These are phyloP conservation scores for Claviceps capensis DNA, from an alignment of 2,329 filamentous ascomycete genomes.

Conservation along the genomic window DNA sequence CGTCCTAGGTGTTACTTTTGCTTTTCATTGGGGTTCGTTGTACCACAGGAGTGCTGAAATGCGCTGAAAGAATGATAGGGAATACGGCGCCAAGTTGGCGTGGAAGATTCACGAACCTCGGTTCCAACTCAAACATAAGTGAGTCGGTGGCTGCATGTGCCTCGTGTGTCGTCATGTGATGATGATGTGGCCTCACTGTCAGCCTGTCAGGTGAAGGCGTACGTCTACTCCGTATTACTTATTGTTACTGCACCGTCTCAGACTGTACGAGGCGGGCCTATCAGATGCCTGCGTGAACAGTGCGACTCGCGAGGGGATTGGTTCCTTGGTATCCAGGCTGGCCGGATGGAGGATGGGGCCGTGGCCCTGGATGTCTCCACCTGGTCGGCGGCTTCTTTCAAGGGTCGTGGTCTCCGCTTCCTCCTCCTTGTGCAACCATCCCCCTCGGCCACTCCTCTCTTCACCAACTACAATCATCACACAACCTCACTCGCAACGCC, in stretches of 20 bases:
- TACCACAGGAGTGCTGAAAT: too few relatives aligned
- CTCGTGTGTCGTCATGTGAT: neutral
- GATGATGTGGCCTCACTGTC: neutral
- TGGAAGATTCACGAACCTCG: neutral
- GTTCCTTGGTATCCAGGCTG: neutral
- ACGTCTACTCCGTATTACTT: too few relatives aligned
- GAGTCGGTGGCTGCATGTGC: neutral
- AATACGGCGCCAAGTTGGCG: neutral
- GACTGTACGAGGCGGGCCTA: neutral
- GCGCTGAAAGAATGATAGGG: neutral
- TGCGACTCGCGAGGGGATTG: neutral
- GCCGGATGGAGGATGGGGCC: conserved; percentile 1
- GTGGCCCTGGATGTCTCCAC: neutral
- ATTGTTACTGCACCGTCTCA: neutral
- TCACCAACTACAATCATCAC: neutral
- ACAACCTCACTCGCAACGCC: neutral
- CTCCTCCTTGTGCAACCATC: neutral
- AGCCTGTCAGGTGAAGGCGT: neutral
- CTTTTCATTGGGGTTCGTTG: too few relatives aligned
- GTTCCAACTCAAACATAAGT: neutral
- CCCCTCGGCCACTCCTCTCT: neutral
- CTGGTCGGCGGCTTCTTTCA: neutral
- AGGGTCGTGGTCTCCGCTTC: neutral
- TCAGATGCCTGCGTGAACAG: neutral
- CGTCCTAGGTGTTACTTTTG: too few relatives aligned